Conservation (phyloP, 1,284 basidiomycete species). For the Boletus mariae region DNA sequence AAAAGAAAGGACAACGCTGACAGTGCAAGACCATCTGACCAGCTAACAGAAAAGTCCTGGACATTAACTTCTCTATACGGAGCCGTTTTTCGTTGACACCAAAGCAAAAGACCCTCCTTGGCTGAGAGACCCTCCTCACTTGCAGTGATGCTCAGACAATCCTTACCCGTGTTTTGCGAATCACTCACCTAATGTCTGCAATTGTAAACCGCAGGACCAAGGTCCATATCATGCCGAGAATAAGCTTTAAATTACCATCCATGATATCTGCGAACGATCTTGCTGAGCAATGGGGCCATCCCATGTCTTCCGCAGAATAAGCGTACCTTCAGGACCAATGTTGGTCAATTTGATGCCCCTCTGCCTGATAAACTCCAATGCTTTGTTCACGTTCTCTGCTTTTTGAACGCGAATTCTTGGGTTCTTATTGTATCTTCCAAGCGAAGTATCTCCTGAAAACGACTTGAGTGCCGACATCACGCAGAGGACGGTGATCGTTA, state of each 20-base stretch:
- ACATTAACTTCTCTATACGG: slow-evolving; percentile 91
- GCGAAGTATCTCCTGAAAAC: slow-evolving; percentile 73
- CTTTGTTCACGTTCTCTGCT: slow-evolving; percentile 97
- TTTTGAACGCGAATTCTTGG: slow-evolving; percentile 94
- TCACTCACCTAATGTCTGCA: slow-evolving; percentile 86
- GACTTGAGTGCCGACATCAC: slow-evolving; percentile 10
- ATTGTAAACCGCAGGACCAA: slow-evolving; percentile 96
- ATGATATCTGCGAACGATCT: slow-evolving; percentile 74
- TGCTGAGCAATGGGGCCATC: slow-evolving; percentile 7
- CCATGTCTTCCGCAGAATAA: background rate
- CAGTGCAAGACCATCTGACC: slow-evolving; percentile 94
- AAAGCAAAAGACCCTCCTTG: slow-evolving; percentile 92
- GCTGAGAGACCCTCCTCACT: slow-evolving; percentile 97
- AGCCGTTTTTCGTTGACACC: slow-evolving; percentile 96
- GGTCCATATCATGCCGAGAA: slow-evolving; percentile 99
- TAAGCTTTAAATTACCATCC: slow-evolving; percentile 96
- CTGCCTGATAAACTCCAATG: slow-evolving; percentile 91
- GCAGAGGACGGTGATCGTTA: slow-evolving; percentile 29
- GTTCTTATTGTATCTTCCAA: slow-evolving; percentile 88
- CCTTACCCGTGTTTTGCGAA: slow-evolving; percentile 1
- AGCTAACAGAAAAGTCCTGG: slow-evolving; percentile 89
- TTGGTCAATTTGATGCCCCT: slow-evolving; percentile 96
- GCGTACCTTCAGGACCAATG: slow-evolving; percentile 87
- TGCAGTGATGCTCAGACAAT: slow-evolving; percentile 19
- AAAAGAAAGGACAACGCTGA: slow-evolving; percentile 41